A percentile compares a stretch with the other conserved stretches of the same genome.
phyloP scores from a whole-genome alignment of 805 yeast genomes.

The Candida palmyrensis region DNA sequence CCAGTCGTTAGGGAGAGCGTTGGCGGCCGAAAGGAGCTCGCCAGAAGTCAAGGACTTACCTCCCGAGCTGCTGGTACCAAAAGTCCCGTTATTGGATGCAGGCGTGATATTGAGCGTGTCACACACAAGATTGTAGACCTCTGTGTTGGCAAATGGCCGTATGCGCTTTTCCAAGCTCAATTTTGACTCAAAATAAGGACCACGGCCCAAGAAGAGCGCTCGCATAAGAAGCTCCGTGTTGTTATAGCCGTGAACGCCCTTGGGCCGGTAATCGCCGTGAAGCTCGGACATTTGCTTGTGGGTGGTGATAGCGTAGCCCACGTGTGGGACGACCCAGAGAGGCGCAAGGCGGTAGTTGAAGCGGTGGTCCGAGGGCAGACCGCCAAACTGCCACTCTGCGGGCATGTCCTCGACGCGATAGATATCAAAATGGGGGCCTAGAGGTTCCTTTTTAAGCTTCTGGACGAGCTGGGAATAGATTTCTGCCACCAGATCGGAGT shows the following conservation, averaged over 20 bases:
- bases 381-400: conserved; percentile 53
- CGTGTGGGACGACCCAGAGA: conserved; percentile 76
- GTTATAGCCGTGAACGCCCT: conserved; percentile 84
- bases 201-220: conserved; percentile 72
- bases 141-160: conserved; percentile 66
- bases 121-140: conserved; percentile 72
- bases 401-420: conserved; percentile 53
- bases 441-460: conserved; percentile 22
- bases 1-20: conserved; percentile 41
- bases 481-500: conserved; percentile 34
- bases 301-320: conserved; percentile 74
- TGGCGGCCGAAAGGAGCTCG: conserved; percentile 8
- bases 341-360: conserved; percentile 72
- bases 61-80: not conserved
- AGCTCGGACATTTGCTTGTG: conserved; percentile 48
- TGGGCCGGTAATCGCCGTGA: conserved; percentile 48
- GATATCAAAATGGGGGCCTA: conserved; percentile 36
- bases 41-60: conserved; percentile 2
- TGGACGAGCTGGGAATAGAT: conserved; percentile 27
- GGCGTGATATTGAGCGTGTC: conserved; percentile 51
- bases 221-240: conserved; percentile 77
- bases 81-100: conserved; percentile 56
- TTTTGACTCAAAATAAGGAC: conserved; percentile 62
- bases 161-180: conserved; percentile 30
- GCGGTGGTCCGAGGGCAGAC: conserved; percentile 18